A percentile compares a stretch with the other conserved stretches of the same genome.
These are phyloP conservation scores for Panicum virgatum DNA, from an alignment of 202 grass and related monocot species.

Conservation along the genomic window DNA sequence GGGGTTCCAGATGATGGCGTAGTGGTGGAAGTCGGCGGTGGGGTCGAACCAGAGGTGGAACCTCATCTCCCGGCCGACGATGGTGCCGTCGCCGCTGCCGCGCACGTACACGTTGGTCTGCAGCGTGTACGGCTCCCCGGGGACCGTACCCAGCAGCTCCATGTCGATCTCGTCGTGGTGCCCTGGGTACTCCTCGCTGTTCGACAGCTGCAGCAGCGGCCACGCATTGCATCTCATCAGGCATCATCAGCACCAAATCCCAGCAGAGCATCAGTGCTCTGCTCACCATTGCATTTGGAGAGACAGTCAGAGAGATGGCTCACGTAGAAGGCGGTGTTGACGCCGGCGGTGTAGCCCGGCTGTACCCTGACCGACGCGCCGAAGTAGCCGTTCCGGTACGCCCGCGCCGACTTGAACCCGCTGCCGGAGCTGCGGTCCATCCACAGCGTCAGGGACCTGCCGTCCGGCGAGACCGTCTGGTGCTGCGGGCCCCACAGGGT, in stretches of 20 bases:
- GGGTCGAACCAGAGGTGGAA: conserved; percentile 82
- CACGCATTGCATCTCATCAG: not conserved
- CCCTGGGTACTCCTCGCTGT: conserved; percentile 54
- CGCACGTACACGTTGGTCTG: conserved; percentile 78
- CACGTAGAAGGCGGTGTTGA: conserved; percentile 74
- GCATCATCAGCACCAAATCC: not conserved
- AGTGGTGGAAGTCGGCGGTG: conserved; percentile 61
- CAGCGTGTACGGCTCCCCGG: conserved; percentile 73
- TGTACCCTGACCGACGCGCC: conserved; percentile 57
- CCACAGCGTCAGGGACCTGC: conserved; percentile 47
- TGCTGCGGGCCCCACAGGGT: conserved; percentile 61
- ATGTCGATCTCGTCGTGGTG: conserved; percentile 75
- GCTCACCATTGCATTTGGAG: not conserved
- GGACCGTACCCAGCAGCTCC: conserved; percentile 70
- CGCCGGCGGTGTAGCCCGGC: conserved; percentile 65
- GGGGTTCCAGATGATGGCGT: conserved; percentile 71
- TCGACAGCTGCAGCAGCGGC: conserved; percentile 48
- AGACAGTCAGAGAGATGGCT: not conserved
- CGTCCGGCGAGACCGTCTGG: conserved; percentile 49
- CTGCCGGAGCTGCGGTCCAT: conserved; percentile 60
- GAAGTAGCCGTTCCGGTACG: conserved; percentile 70
- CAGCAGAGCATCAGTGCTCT: not conserved
- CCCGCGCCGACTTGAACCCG: conserved; percentile 56
- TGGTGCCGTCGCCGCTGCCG: conserved; percentile 57
- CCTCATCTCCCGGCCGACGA: conserved; percentile 63